Evolutionary conservation across 345 rosid genomes (phyloP).

Genomic region (Syzygium jambos): DNA sequence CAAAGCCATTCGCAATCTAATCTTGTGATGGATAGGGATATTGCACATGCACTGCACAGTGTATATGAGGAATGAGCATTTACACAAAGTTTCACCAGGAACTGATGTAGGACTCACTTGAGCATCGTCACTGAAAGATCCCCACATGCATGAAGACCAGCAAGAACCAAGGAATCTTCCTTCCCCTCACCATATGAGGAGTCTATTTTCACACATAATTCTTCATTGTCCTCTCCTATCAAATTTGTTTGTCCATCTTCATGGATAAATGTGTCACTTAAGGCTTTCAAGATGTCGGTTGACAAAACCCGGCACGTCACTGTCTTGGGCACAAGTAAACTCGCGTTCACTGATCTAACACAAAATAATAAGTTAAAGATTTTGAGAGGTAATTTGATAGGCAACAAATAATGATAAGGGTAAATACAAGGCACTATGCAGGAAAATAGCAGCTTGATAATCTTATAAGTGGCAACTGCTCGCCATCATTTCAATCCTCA

Average conservation of each 20-base stretch:
- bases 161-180: conserved; percentile 56
- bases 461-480: not conserved
- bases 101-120: conserved; percentile 36
- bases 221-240: conserved; percentile 7
- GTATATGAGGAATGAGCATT: not conserved
- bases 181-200: conserved; percentile 3
- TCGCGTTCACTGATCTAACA: conserved; percentile 58
- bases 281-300: conserved; percentile 49
- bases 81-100: not conserved
- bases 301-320: conserved; percentile 67
- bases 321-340: conserved; percentile 52
- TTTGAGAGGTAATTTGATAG: conserved; percentile 12
- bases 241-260: conserved; percentile 17
- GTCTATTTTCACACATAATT: conserved; percentile 8
- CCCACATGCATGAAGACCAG: conserved; percentile 98
- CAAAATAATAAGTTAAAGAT: not conserved
- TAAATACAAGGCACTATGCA: not conserved
- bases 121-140: conserved; percentile 94
- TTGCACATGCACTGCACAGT: not conserved
- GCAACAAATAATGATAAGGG: not conserved
- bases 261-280: conserved; percentile 23
- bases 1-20: not conserved
- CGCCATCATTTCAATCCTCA: not conserved
- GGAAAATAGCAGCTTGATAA: not conserved
- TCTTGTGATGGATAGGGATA: not conserved